These are phyloP conservation scores for Pseudogymnoascus sp. DNA, from an alignment of 2,329 filamentous ascomycete genomes.

Conservation along the genomic window DNA sequence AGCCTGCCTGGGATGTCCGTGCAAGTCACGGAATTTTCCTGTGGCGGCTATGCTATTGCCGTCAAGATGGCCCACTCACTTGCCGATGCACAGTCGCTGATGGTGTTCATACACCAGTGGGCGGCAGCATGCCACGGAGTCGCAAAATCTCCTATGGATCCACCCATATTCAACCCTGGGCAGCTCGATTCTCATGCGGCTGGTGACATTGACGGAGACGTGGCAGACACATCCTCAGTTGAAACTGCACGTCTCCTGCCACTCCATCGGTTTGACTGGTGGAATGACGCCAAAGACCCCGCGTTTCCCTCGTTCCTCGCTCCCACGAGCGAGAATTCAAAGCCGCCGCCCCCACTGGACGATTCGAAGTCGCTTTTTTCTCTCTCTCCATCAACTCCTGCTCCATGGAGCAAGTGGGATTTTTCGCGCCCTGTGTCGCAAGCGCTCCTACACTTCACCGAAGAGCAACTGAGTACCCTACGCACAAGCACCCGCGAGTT, in stretches of 20 bases:
- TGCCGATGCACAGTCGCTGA: constrained; percentile 38
- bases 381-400: constrained; percentile 26
- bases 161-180: constrained; percentile 36
- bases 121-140: constrained; percentile 27
- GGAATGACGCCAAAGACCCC: constrained; percentile 15
- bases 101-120: constrained; percentile 39
- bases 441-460: constrained; percentile 33
- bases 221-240: constrained; percentile 25
- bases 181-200: constrained; percentile 32
- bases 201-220: constrained; percentile 25
- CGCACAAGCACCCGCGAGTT: constrained; percentile 19
- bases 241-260: constrained; percentile 34
- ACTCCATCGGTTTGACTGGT: constrained; percentile 44
- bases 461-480: constrained; percentile 27
- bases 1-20: constrained; percentile 28
- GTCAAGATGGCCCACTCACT: constrained; percentile 39
- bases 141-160: constrained; percentile 5
- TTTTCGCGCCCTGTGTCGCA: constrained; percentile 28
- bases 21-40: constrained; percentile 36
- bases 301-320: background rate
- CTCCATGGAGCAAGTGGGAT: constrained; percentile 40
- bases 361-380: constrained; percentile 20
- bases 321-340: background rate
- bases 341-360: background rate
- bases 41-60: constrained; percentile 37